Base-by-base conservation (phyloP, 139 green algal genomes). In the Chlorella sp. region DNA sequence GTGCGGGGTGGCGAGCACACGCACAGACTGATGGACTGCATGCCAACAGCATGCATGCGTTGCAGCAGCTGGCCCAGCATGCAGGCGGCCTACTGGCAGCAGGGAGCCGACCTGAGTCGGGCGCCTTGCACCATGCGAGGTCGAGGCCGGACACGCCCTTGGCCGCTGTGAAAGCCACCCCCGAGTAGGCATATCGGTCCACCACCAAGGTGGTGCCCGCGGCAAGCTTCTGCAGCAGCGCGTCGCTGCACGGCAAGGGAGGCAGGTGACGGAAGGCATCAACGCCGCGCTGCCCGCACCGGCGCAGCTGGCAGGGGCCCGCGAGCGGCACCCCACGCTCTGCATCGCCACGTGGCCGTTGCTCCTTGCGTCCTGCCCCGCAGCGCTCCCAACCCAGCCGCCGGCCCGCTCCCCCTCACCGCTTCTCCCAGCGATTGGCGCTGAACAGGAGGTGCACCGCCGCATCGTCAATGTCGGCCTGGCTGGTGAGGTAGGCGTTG, bases 361-460 rank as follows among this genome's bases (percentile, higher is more conserved):
- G n/a, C n/a, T n/a, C n/a, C n/a, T n/a, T n/a, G n/a, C n/a, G n/a
- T n/a, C n/a, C n/a, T n/a, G n/a, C 3, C 4, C 15, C 33, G 53
- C 53, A 36, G 23, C 53, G 33, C 27, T 8, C 58, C 1, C 58
- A 65, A n/a, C 2, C 29, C 27, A 40, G n/a, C 33, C 58, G 6
- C 33, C 23, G 9, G 27, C 64, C 12, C 63, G 3, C 63, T 33
- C 3, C 8, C 23, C 46, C 69, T 19, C 53, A 93, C 90, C 86
- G 84, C 73, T 98, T 98, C 82, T 99, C 96, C 82, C 89, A 94
- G 27, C 96, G 79, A 74, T 99, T 99, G 21, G 90, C 92, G 6
- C 90, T 89, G 80, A 99, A 99, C 8, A 99, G 83, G 29, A 98
- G 80, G 74, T 99, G 96, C 0, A 97, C 81, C 0, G 81, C 81